phyloP scores from a whole-genome alignment of 2,329 filamentous ascomycete species.

The Drechslerella coelobrocha region DNA sequence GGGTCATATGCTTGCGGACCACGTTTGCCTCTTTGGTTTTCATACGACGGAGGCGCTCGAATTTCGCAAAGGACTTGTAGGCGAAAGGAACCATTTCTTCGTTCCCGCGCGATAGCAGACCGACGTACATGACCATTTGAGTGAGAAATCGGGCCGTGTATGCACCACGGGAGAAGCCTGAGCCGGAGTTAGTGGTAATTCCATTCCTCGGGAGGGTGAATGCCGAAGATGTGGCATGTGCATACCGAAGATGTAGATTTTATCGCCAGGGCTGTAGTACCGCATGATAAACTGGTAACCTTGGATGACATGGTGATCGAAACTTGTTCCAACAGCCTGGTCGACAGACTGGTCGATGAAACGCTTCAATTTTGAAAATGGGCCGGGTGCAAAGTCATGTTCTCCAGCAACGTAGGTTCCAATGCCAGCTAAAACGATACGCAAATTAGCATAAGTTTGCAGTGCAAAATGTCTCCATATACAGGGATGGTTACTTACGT shows the following conservation, averaged over 20 bases:
- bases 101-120: slow-evolving; percentile 79
- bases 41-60: slow-evolving; percentile 62
- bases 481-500: slow-evolving; percentile 59
- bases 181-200: slow-evolving; percentile 2
- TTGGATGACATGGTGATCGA: slow-evolving; percentile 64
- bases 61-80: slow-evolving; percentile 80
- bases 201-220: too few relatives aligned
- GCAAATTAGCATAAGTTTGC: slow-evolving; percentile 21
- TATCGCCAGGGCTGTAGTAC: slow-evolving; percentile 68
- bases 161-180: slow-evolving; percentile 74
- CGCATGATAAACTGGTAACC: slow-evolving; percentile 73
- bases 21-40: slow-evolving; percentile 44
- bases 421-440: slow-evolving; percentile 67
- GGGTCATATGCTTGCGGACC: slow-evolving; percentile 69
- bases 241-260: slow-evolving; percentile 55
- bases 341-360: slow-evolving; percentile 78
- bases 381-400: slow-evolving; percentile 48
- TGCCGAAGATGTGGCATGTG: too few relatives aligned
- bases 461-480: not conserved
- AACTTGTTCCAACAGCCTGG: slow-evolving; percentile 72
- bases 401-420: slow-evolving; percentile 71
- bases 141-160: slow-evolving; percentile 78
- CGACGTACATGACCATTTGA: slow-evolving; percentile 84
- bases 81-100: slow-evolving; percentile 85
- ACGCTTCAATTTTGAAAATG: slow-evolving; percentile 65